Conservation (phyloP, 2,329 filamentous ascomycete species). For the Fusarium redolens region DNA sequence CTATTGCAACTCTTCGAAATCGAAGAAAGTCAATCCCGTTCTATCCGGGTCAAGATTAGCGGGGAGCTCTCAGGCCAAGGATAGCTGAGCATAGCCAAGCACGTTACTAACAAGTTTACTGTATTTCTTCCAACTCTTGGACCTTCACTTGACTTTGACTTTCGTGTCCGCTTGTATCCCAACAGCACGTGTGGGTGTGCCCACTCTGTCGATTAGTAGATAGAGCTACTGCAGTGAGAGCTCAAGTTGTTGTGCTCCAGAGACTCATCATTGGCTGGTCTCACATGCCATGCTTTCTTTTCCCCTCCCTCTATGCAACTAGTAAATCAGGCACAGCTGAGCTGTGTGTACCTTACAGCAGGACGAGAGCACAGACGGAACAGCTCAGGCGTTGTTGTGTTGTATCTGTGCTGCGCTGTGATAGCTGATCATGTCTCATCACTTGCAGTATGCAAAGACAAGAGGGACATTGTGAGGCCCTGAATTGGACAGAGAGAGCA, state of each 20-base stretch:
- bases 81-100: conserved; percentile 5
- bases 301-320: conserved; percentile 14
- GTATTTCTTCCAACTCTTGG: conserved; percentile 5
- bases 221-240: conserved; percentile 32
- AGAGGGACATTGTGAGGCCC: background rate
- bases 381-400: conserved; percentile 14
- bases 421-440: conserved; percentile 12
- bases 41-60: conserved; percentile 7
- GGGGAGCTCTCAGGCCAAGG: background rate
- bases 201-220: conserved; percentile 22
- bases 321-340: conserved; percentile 31
- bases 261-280: conserved; percentile 2
- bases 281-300: conserved; percentile 22
- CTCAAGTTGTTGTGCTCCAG: conserved; percentile 7
- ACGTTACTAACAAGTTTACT: conserved; percentile 5
- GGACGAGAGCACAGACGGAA: conserved; percentile 30
- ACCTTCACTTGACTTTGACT: background rate
- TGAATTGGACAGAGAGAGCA: background rate
- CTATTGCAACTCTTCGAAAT: background rate
- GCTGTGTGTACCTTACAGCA: conserved; percentile 36
- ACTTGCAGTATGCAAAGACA: background rate
- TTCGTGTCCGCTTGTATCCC: background rate
- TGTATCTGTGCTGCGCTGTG: background rate
- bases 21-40: conserved; percentile 7
- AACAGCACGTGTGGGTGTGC: conserved; percentile 23